Conservation (phyloP, 345 rosid species). For the Boechera retrofracta region DNA sequence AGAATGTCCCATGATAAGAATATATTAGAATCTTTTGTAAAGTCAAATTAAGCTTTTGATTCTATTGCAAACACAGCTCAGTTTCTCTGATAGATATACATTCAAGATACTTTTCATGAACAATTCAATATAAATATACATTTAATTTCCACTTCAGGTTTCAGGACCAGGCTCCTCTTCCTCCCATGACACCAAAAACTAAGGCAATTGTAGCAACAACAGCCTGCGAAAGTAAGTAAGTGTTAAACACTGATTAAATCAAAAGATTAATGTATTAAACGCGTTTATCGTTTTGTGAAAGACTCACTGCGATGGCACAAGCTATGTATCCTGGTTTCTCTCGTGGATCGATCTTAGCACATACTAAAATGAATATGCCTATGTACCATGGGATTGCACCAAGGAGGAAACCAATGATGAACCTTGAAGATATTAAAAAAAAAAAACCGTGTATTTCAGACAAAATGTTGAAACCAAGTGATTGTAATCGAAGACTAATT, state of each 20-base stretch:
- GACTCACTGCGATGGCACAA: slow-evolving; percentile 74
- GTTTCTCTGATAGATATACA: background rate
- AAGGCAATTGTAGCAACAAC: slow-evolving; percentile 36
- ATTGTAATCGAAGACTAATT: background rate
- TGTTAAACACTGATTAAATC: background rate
- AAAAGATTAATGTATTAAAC: background rate
- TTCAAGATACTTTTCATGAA: slow-evolving; percentile 6
- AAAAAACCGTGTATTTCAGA: background rate
- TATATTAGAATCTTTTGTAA: background rate
- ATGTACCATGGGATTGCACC: slow-evolving; percentile 85
- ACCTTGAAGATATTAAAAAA: slow-evolving; percentile 49
- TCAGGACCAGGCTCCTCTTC: slow-evolving; percentile 38
- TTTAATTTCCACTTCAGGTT: slow-evolving; percentile 12
- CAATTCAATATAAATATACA: background rate
- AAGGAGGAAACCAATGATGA: slow-evolving; percentile 78
- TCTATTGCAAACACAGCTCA: background rate
- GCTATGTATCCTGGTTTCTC: slow-evolving; percentile 92
- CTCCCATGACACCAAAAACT: slow-evolving; percentile 25
- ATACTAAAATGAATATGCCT: slow-evolving; percentile 61
- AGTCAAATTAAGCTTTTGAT: background rate
- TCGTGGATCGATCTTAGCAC: slow-evolving; percentile 59
- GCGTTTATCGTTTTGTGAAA: background rate
- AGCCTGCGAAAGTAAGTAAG: slow-evolving; percentile 22
- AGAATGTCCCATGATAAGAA: background rate
- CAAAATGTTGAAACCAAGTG: background rate